Conservation (phyloP, 2,329 filamentous ascomycete genomes). For the Didymella keratinophila region DNA sequence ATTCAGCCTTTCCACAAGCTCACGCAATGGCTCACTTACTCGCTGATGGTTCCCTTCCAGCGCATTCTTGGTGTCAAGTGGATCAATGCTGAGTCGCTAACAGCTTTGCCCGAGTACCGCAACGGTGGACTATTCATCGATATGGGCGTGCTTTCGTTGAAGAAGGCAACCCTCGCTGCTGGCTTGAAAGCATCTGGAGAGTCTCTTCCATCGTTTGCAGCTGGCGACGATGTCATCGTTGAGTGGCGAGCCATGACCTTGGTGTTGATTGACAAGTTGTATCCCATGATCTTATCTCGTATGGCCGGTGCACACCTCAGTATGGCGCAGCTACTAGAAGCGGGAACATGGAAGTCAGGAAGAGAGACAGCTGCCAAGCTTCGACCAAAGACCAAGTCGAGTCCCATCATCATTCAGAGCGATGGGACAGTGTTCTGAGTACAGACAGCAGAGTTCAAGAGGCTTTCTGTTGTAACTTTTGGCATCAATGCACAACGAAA, state of each 20-base stretch:
- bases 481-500: background rate
- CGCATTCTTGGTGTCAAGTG: slow-evolving; percentile 82
- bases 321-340: slow-evolving; percentile 87
- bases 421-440: slow-evolving; percentile 40
- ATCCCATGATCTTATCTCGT: slow-evolving; percentile 72
- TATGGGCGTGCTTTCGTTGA: slow-evolving; percentile 79
- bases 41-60: slow-evolving; percentile 89
- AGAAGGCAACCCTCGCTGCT: slow-evolving; percentile 69
- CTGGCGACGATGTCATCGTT: slow-evolving; percentile 77
- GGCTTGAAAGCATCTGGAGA: slow-evolving; percentile 73
- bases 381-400: slow-evolving; percentile 37
- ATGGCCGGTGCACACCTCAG: slow-evolving; percentile 73
- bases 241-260: slow-evolving; percentile 79
- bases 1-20: slow-evolving; percentile 91
- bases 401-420: slow-evolving; percentile 42
- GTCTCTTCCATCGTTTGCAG: slow-evolving; percentile 73
- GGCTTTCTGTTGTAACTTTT: background rate
- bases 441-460: background rate
- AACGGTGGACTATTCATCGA: slow-evolving; percentile 91
- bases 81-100: slow-evolving; percentile 82
- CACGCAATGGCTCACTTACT: slow-evolving; percentile 94
- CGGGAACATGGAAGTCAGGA: slow-evolving; percentile 85
- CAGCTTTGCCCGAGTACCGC: slow-evolving; percentile 88
- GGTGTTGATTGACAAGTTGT: slow-evolving; percentile 73
- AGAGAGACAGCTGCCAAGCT: slow-evolving; percentile 35